A percentile compares a stretch with the other conserved stretches of the same genome.
Conservation (phyloP, 495 filamentous ascomycete genomes). For the Schizothecium vesticola region DNA sequence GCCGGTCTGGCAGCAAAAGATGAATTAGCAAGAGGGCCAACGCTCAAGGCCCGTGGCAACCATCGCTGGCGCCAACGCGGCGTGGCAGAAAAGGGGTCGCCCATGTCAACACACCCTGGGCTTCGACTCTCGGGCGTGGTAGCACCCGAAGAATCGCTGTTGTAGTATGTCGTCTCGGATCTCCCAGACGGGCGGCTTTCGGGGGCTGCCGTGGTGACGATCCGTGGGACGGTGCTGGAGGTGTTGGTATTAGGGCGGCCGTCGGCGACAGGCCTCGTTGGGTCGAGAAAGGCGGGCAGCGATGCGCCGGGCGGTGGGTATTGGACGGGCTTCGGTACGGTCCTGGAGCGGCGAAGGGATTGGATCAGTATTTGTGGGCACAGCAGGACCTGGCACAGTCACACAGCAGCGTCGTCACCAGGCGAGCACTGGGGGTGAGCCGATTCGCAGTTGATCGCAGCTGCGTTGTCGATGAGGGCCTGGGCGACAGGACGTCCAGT, state of each 20-base stretch:
- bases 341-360: constrained; percentile 29
- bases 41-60: constrained; percentile 6
- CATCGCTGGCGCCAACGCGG: constrained; percentile 14
- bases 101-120: constrained; percentile 28
- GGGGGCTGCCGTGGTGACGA: constrained; percentile 32
- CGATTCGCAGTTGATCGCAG: constrained; percentile 11
- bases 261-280: constrained; percentile 31
- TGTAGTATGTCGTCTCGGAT: constrained; percentile 30
- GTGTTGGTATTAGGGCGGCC: constrained; percentile 25
- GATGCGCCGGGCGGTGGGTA: constrained; percentile 37
- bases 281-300: constrained; percentile 39
- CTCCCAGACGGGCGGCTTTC: constrained; percentile 19
- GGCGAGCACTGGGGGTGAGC: constrained; percentile 15
- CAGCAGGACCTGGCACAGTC: constrained; percentile 27
- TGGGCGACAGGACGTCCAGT: background rate
- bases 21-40: constrained; percentile 23
- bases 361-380: constrained; percentile 36
- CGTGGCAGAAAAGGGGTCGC: constrained; percentile 7
- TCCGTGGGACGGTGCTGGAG: constrained; percentile 27
- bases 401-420: constrained; percentile 30
- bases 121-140: constrained; percentile 29
- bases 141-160: constrained; percentile 33
- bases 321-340: constrained; percentile 36
- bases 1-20: constrained; percentile 25
- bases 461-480: background rate